phyloP scores from a whole-genome alignment of 208 protist species.

The Acanthamoeba triangularis region DNA sequence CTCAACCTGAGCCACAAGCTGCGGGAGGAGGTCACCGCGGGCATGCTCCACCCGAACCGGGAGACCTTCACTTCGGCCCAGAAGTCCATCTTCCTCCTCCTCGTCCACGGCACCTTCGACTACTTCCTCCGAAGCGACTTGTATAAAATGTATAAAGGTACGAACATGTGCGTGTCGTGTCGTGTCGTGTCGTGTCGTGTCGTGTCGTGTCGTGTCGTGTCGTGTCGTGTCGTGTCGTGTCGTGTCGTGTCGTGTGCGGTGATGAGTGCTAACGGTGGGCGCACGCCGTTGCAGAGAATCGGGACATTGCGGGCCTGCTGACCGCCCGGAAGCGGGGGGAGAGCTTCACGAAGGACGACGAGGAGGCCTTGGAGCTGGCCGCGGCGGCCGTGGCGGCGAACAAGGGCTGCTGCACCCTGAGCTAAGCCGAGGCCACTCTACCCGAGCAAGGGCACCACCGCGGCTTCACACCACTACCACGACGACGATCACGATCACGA shows the following conservation, averaged over 20 bases:
- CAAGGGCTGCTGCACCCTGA: constrained; percentile 39
- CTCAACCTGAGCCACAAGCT: constrained; percentile 51
- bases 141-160: constrained; percentile 63
- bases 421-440: neutral
- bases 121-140: constrained; percentile 65
- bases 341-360: neutral
- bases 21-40: constrained; percentile 14
- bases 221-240: neutral
- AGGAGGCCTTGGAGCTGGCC: neutral
- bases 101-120: constrained; percentile 50
- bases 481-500: no score
- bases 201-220: neutral
- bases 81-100: constrained; percentile 44
- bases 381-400: constrained; percentile 25
- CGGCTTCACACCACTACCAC: neutral
- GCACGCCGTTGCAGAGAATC: neutral
- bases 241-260: neutral
- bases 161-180: neutral
- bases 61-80: constrained; percentile 29
- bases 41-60: neutral
- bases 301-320: neutral
- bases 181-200: neutral
- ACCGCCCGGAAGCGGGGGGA: neutral
- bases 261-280: neutral
- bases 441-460: neutral